A percentile compares a stretch with the other conserved stretches of the same genome.
These are phyloP conservation scores for Grosmannia clavigera DNA, from an alignment of 2,329 filamentous ascomycete genomes.

Conservation along the genomic window DNA sequence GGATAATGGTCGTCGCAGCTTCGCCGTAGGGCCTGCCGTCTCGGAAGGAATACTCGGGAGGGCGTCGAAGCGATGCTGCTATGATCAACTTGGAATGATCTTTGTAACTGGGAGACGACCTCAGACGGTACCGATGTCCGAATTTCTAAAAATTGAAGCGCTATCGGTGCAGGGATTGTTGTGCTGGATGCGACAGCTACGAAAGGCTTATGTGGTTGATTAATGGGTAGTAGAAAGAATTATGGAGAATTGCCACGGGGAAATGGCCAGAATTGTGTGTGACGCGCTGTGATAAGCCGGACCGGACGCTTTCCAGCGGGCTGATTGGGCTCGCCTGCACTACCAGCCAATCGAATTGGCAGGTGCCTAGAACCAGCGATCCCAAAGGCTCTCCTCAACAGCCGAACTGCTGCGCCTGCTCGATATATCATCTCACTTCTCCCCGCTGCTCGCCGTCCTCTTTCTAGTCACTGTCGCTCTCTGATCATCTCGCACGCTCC, in stretches of 20 bases:
- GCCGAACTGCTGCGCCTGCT: background rate
- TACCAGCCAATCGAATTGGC: conserved; percentile 12
- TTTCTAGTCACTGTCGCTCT: background rate
- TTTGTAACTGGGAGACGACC: conserved; percentile 1
- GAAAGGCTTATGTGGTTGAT: background rate
- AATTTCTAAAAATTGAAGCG: background rate
- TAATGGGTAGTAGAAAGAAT: background rate
- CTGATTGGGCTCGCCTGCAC: background rate
- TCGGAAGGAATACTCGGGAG: background rate
- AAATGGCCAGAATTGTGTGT: background rate
- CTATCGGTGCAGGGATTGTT: background rate
- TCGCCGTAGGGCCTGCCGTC: background rate
- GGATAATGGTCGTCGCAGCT: background rate
- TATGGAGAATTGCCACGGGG: background rate
- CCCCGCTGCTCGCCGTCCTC: background rate
- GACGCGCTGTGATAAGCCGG: background rate
- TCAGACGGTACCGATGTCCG: background rate
- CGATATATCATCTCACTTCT: background rate
- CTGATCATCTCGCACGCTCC: background rate
- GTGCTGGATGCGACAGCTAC: background rate
- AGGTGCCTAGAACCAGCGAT: conserved; percentile 8
- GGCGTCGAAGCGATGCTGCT: background rate
- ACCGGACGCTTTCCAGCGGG: background rate
- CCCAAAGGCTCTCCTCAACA: conserved; percentile 4
- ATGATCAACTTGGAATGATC: background rate